Evolutionary conservation across 306 rosid species (phyloP), one percentile per base, ranked within the genome.

Genomic region (Casuarina cunninghamiana): DNA sequence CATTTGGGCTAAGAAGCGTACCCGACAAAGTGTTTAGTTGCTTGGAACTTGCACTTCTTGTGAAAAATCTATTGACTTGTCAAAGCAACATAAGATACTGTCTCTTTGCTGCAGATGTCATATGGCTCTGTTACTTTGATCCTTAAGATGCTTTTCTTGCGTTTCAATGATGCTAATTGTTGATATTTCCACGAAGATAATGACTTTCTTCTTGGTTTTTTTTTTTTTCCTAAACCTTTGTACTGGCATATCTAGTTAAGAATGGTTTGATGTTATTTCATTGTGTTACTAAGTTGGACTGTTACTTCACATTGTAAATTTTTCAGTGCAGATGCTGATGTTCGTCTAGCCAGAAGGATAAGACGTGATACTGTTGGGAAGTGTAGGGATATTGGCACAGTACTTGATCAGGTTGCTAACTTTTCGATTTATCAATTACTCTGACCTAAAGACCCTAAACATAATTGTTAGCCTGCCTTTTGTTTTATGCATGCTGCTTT

Each of bases 271-370:
- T 35, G 58, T 8, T 39, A 53, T 51, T 71, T 73, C 66, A 26
- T 69, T 69, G 79, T 55, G 83, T 71, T 68, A 81, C 87, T 79
- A 69, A 87, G 87, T 88, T 73, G 86, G 81, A 78, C 86, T 80
- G 58, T 86, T 82, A 86, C 89, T 86, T 94, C 81, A 93, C 91
- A 83, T 85, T 81, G 80, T 83, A 81, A 86, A 89, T 81, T 91
- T 88, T 91, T 85, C 97, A 89, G 97, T 91, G 99, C 99, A 96
- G 99, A 96, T 93, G 98, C 98, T 91, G 99, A 96, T 90, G 90
- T 91, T 87, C 98, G 99, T 78, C 84, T 96, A 78, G 98, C 98
- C 21, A 96, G 99, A 89, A 91, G 99, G 89, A 93, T 96, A 75
- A 91, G 89, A 83, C 96, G 97, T 72, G 99, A 96, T 80, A 96